A percentile compares a stretch with the other conserved stretches of the same genome.
phyloP scores from a whole-genome alignment of 352 stramenopile genomes.

The Phytopythium vexans region DNA sequence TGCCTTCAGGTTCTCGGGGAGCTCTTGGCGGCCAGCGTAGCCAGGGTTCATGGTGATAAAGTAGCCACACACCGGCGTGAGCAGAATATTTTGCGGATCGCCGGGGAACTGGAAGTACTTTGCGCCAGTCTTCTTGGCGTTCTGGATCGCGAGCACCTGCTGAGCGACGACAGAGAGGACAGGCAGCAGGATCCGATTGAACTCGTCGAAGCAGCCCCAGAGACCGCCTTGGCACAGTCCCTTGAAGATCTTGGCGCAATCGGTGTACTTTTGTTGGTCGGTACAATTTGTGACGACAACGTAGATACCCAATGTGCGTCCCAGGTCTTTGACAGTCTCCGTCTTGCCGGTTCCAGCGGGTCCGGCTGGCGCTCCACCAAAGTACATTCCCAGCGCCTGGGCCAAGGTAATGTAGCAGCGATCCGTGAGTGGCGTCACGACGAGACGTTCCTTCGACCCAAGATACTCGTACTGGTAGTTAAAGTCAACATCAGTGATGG shows the following conservation, averaged over 20 bases:
- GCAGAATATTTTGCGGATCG: constrained; percentile 95
- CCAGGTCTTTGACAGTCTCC: constrained; percentile 97
- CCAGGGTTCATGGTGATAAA: constrained; percentile 99
- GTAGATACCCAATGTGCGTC: constrained; percentile 94
- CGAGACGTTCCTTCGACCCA: constrained; percentile 95
- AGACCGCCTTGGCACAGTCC: constrained; percentile 95
- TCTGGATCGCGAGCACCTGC: constrained; percentile 97
- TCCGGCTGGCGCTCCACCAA: constrained; percentile 93
- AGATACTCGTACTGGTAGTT: constrained; percentile 99
- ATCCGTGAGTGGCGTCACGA: constrained; percentile 97
- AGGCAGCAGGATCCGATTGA: constrained; percentile 96
- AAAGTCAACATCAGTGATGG: constrained; percentile 98
- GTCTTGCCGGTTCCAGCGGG: constrained; percentile 96
- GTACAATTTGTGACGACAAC: constrained; percentile 98
- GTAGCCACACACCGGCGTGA: constrained; percentile 95
- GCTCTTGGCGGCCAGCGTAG: constrained; percentile 96
- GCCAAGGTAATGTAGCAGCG: constrained; percentile 97
- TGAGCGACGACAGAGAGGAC: constrained; percentile 97
- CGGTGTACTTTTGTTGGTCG: constrained; percentile 97
- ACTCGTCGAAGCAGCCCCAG: constrained; percentile 98
- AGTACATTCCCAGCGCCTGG: constrained; percentile 98
- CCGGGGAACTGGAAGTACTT: constrained; percentile 98
- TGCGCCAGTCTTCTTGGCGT: constrained; percentile 95
- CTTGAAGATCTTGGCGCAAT: constrained; percentile 99
- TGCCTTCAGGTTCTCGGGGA: constrained; percentile 98